phyloP scores from a whole-genome alignment of 768 basidiomycete genomes.

The Mycena crocata region DNA sequence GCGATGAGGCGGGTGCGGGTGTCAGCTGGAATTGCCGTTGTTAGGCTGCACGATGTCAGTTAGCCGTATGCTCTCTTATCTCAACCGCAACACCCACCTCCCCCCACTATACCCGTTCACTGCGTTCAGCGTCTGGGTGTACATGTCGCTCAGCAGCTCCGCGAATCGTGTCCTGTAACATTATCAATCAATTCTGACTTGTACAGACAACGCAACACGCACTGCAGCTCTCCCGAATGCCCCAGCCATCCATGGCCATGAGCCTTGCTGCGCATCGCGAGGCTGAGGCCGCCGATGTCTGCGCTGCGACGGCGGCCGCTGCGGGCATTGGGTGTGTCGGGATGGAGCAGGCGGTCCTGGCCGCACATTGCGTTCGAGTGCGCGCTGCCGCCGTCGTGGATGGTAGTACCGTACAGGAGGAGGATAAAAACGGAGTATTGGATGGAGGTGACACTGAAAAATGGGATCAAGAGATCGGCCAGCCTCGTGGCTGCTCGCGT shows the following conservation, averaged over 20 bases:
- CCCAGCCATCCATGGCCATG: slow-evolving; percentile 75
- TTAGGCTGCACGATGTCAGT: slow-evolving; percentile 59
- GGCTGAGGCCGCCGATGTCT: slow-evolving; percentile 89
- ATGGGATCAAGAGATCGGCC: no score
- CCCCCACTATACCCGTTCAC: slow-evolving; percentile 69
- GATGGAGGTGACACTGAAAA: no score
- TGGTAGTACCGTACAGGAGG: not conserved
- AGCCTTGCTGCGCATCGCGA: slow-evolving; percentile 73
- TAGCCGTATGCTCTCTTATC: slow-evolving; percentile 51
- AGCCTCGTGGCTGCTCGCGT: no score
- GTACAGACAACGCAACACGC: slow-evolving; percentile 39
- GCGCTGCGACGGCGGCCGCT: slow-evolving; percentile 75
- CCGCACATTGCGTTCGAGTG: slow-evolving; percentile 29
- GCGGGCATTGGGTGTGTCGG: slow-evolving; percentile 20
- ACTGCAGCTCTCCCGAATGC: slow-evolving; percentile 62
- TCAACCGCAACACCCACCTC: slow-evolving; percentile 26
- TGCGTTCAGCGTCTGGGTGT: slow-evolving; percentile 78
- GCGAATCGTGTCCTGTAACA: slow-evolving; percentile 70
- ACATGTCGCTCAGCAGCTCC: slow-evolving; percentile 88
- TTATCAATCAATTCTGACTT: slow-evolving; percentile 6
- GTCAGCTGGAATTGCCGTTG: no score
- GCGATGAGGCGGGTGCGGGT: slow-evolving; percentile 74
- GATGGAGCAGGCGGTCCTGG: slow-evolving; percentile 26
- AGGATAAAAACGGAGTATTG: no score
- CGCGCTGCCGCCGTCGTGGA: not conserved